Evolutionary conservation across 1,284 basidiomycete genomes (phyloP).

Genomic region (Leccinum pachyderme): DNA sequence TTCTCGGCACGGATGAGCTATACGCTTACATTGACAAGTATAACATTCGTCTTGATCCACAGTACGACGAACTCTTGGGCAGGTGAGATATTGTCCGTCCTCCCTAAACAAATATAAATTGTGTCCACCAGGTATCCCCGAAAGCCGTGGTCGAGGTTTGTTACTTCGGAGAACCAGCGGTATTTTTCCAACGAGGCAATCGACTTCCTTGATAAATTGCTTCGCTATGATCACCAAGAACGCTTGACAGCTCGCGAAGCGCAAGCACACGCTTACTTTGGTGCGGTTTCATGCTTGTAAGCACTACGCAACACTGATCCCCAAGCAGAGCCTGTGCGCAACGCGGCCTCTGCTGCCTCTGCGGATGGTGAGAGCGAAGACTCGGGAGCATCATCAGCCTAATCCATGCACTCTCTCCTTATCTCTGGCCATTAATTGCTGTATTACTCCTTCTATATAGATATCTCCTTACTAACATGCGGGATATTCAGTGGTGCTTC

Average conservation of each 20-base stretch:
- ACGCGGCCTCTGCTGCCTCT: slow-evolving; percentile 39
- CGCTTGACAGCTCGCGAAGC: slow-evolving; percentile 92
- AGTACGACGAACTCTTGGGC: slow-evolving; percentile 88
- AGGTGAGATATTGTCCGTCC: slow-evolving; percentile 41
- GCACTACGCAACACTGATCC: slow-evolving; percentile 18
- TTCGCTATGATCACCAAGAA: slow-evolving; percentile 97
- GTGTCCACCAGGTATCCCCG: slow-evolving; percentile 68
- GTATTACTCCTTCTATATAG: slow-evolving; percentile 36
- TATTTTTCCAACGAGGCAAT: slow-evolving; percentile 99
- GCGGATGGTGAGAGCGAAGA: slow-evolving; percentile 73
- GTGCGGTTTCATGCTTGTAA: slow-evolving; percentile 40
- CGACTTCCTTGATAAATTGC: slow-evolving; percentile 93
- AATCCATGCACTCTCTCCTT: slow-evolving; percentile 29
- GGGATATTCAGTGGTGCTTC: slow-evolving; percentile 23
- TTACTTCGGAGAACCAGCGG: slow-evolving; percentile 93
- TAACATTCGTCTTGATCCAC: slow-evolving; percentile 87
- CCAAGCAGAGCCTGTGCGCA: slow-evolving; percentile 59
- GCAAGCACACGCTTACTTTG: slow-evolving; percentile 87
- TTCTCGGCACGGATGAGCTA: slow-evolving; percentile 94
- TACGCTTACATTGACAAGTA: slow-evolving; percentile 92
- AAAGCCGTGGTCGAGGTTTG: slow-evolving; percentile 93
- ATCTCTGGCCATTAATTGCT: slow-evolving; percentile 28
- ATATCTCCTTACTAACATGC: slow-evolving; percentile 24
- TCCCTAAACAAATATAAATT: slow-evolving; percentile 2
- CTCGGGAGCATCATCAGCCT: slow-evolving; percentile 58